Evolutionary conservation across 305 asterid genomes (phyloP).

Genomic region (Fraxinus xanthoxyloides): DNA sequence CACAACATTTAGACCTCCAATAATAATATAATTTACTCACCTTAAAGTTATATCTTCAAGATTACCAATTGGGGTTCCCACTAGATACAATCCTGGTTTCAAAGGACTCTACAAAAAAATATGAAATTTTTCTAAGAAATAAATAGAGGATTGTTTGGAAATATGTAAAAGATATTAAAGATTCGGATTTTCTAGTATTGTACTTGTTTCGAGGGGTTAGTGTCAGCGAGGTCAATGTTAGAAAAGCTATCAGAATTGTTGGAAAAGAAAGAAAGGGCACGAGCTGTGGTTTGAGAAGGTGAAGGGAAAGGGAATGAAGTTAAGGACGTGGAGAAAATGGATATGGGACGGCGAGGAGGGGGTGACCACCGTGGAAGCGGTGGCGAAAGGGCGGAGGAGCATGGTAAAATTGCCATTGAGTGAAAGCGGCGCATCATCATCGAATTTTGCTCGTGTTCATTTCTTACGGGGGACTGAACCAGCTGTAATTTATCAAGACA

Average conservation of each 20-base stretch:
- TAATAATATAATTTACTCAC: slow-evolving; percentile 28
- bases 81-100: slow-evolving; percentile 81
- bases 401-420: slow-evolving; percentile 10
- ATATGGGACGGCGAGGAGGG: slow-evolving; percentile 17
- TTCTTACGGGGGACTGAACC: not conserved
- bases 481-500: not conserved
- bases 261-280: slow-evolving; percentile 27
- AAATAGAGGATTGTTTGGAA: not conserved
- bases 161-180: not conserved
- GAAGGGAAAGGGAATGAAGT: slow-evolving; percentile 21
- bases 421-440: slow-evolving; percentile 40
- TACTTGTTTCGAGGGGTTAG: slow-evolving; percentile 42
- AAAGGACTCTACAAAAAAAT: slow-evolving; percentile 56
- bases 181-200: not conserved
- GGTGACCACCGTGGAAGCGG: slow-evolving; percentile 22
- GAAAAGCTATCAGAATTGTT: slow-evolving; percentile 18
- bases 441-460: not conserved
- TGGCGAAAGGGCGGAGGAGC: slow-evolving; percentile 22
- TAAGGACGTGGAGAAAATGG: slow-evolving; percentile 20
- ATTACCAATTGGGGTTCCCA: slow-evolving; percentile 92
- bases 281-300: slow-evolving; percentile 23
- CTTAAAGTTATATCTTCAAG: slow-evolving; percentile 90
- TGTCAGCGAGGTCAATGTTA: slow-evolving; percentile 22
- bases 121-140: not conserved
- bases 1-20: slow-evolving; percentile 9